phyloP scores from a whole-genome alignment of 768 basidiomycete genomes.

The Russula griseocarnosa region DNA sequence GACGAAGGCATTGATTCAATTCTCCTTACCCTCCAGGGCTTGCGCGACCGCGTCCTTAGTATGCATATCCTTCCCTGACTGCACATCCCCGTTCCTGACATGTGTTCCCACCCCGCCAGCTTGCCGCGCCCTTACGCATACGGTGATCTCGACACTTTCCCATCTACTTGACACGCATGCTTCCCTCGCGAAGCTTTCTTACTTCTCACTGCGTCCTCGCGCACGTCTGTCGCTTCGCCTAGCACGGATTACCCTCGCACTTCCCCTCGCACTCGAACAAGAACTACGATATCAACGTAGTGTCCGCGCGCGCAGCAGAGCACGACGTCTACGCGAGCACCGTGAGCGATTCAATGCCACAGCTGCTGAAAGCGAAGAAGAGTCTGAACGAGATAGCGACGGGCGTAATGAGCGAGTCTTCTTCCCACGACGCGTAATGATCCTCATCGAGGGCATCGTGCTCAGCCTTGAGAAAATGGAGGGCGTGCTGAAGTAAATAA shows the following conservation, averaged over 20 bases:
- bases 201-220: conserved; percentile 72
- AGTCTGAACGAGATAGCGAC: conserved; percentile 30
- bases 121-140: conserved; percentile 70
- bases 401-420: conserved; percentile 33
- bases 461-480: conserved; percentile 66
- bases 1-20: conserved; percentile 77
- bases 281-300: conserved; percentile 52
- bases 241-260: conserved; percentile 67
- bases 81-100: conserved; percentile 3
- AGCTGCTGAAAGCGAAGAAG: conserved; percentile 28
- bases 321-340: conserved; percentile 25
- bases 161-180: conserved; percentile 80
- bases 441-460: conserved; percentile 60
- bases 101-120: conserved; percentile 40
- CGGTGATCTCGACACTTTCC: conserved; percentile 67
- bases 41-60: conserved; percentile 76
- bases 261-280: conserved; percentile 70
- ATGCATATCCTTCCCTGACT: conserved; percentile 30
- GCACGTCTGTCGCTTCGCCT: conserved; percentile 73
- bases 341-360: conserved; percentile 18
- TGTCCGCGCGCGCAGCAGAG: conserved; percentile 30
- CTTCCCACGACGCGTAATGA: conserved; percentile 54
- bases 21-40: conserved; percentile 60
- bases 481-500: conserved; percentile 34
- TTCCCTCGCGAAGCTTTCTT: conserved; percentile 68